A percentile compares a stretch with the other conserved stretches of the same genome.
These are phyloP conservation scores for Clarkia xantiana DNA, from an alignment of 345 rosid species.

Conservation along the genomic window DNA sequence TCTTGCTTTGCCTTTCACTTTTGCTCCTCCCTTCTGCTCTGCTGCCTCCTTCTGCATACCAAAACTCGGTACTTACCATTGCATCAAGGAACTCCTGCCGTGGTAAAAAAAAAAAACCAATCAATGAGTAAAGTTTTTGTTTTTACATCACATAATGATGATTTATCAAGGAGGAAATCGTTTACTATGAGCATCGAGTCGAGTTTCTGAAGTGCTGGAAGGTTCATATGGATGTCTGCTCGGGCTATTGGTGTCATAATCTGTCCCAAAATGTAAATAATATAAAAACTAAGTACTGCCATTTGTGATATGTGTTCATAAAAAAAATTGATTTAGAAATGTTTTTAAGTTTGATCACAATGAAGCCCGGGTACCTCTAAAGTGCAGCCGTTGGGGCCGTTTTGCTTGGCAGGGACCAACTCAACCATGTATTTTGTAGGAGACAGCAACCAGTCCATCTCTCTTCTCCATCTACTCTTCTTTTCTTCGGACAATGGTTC, in stretches of 20 bases:
- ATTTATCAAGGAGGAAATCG: neutral
- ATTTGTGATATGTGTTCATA: too few species aligned
- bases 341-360: neutral
- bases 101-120: neutral
- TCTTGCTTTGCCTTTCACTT: slow-evolving; percentile 54
- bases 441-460: slow-evolving; percentile 94
- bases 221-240: slow-evolving; percentile 83
- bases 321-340: too few species aligned
- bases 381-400: slow-evolving; percentile 56
- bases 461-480: slow-evolving; percentile 68
- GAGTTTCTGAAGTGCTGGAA: slow-evolving; percentile 86
- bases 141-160: too few species aligned
- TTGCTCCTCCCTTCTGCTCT: slow-evolving; percentile 68
- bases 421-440: slow-evolving; percentile 92
- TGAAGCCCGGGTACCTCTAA: slow-evolving; percentile 45
- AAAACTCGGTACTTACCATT: slow-evolving; percentile 77
- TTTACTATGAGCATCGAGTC: slow-evolving; percentile 89
- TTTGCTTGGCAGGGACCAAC: slow-evolving; percentile 88
- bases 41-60: slow-evolving; percentile 80
- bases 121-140: neutral
- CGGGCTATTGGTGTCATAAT: slow-evolving; percentile 92
- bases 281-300: too few species aligned
- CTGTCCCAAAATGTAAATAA: slow-evolving; percentile 26
- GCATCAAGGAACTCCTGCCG: slow-evolving; percentile 70
- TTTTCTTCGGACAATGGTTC: slow-evolving; percentile 75